Evolutionary conservation across 352 stramenopile species (phyloP).

Genomic region (Stramenopiles sp.): DNA sequence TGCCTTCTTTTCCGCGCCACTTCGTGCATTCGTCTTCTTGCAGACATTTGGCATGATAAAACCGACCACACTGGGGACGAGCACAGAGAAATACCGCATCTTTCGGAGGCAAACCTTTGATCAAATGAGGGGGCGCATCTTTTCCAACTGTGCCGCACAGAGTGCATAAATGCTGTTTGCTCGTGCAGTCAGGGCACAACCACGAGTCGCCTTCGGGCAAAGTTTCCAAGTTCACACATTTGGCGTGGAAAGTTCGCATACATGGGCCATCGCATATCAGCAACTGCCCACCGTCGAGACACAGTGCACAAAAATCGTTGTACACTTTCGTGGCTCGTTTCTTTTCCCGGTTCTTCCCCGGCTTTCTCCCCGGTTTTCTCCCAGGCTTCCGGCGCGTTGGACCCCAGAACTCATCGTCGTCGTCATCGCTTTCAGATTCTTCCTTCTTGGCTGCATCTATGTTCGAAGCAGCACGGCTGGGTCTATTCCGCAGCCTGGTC

Average conservation of each 20-base stretch:
- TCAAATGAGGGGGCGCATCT: conserved; percentile 16
- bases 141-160: conserved; percentile 67
- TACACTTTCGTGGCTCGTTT: background rate
- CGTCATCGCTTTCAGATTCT: background rate
- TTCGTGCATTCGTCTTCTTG: background rate
- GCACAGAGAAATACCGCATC: conserved; percentile 10
- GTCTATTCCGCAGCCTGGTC: too few relatives aligned
- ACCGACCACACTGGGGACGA: conserved; percentile 48
- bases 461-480: background rate
- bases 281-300: conserved; percentile 64
- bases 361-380: background rate
- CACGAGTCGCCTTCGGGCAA: conserved; percentile 54
- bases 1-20: background rate
- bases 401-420: background rate
- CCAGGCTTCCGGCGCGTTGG: background rate
- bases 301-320: conserved; percentile 68
- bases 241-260: conserved; percentile 71
- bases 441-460: background rate
- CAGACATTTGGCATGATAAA: conserved; percentile 66
- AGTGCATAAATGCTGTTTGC: conserved; percentile 66
- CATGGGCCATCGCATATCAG: conserved; percentile 69
- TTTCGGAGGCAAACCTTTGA: conserved; percentile 15
- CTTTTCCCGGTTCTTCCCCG: background rate
- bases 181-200: conserved; percentile 63
- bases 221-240: conserved; percentile 58